A percentile compares a stretch with the other conserved stretches of the same genome.
phyloP scores from a whole-genome alignment of 345 rosid genomes.

The Eutrema japonicum region DNA sequence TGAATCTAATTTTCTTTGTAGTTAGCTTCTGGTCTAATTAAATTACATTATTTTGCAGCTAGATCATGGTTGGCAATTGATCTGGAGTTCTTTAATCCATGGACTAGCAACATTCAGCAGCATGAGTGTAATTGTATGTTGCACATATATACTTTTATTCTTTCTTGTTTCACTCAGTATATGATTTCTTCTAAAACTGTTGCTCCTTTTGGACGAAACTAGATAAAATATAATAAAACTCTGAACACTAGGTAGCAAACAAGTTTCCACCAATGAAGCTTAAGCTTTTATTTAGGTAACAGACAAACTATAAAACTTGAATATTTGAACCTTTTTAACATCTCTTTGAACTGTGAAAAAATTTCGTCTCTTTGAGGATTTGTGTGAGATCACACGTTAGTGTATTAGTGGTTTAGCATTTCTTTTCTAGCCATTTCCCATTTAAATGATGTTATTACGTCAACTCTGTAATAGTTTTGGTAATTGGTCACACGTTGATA shows the following conservation, averaged over 20 bases:
- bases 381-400: constrained; percentile 23
- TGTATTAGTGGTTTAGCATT: constrained; percentile 16
- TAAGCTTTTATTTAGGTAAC: constrained; percentile 22
- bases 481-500: constrained; percentile 13
- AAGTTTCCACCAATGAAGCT: constrained; percentile 18
- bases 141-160: constrained; percentile 33
- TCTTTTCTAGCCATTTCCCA: constrained; percentile 17
- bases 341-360: constrained; percentile 4
- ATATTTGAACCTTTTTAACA: not conserved
- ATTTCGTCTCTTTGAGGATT: not conserved
- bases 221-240: constrained; percentile 12
- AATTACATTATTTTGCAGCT: constrained; percentile 56
- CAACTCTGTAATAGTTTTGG: constrained; percentile 23
- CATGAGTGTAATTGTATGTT: constrained; percentile 69
- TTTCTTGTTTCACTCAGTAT: constrained; percentile 22
- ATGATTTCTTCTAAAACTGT: not conserved
- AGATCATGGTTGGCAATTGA: constrained; percentile 68
- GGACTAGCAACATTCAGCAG: constrained; percentile 82
- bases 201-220: constrained; percentile 17
- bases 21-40: constrained; percentile 31
- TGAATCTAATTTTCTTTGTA: constrained; percentile 23
- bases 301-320: not conserved
- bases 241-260: constrained; percentile 15
- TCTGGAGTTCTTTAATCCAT: constrained; percentile 79
- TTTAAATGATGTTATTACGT: constrained; percentile 4